Conservation (phyloP, 345 rosid genomes). For the Melaleuca alternifolia region DNA sequence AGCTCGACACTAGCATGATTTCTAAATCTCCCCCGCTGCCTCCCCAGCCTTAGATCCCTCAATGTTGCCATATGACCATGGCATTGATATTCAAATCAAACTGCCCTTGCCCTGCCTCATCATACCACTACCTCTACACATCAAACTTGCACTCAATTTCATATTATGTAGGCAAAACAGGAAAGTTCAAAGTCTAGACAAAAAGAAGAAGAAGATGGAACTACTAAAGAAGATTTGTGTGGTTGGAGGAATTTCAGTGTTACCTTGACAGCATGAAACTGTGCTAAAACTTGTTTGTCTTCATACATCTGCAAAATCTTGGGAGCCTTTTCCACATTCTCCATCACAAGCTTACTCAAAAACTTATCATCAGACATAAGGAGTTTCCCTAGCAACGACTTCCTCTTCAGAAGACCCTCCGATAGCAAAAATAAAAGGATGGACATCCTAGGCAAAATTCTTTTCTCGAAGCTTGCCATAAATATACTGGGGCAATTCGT, state of each 20-base stretch:
- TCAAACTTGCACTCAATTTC: background rate
- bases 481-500: background rate
- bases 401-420: background rate
- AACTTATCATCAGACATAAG: background rate
- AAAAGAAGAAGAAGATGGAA: background rate
- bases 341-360: background rate
- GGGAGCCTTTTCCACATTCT: background rate
- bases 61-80: background rate
- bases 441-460: constrained; percentile 3
- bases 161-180: background rate
- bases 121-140: background rate
- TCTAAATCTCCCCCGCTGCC: background rate
- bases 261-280: background rate
- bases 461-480: constrained; percentile 3
- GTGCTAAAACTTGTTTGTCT: background rate
- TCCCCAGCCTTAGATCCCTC: background rate
- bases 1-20: background rate
- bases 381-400: background rate
- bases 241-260: background rate
- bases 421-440: background rate
- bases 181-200: background rate
- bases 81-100: background rate
- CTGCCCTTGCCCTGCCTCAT: background rate
- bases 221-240: background rate
- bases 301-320: background rate